Evolutionary conservation across 208 protist genomes (phyloP).

Genomic region (Blastocrithidia nonstop): DNA sequence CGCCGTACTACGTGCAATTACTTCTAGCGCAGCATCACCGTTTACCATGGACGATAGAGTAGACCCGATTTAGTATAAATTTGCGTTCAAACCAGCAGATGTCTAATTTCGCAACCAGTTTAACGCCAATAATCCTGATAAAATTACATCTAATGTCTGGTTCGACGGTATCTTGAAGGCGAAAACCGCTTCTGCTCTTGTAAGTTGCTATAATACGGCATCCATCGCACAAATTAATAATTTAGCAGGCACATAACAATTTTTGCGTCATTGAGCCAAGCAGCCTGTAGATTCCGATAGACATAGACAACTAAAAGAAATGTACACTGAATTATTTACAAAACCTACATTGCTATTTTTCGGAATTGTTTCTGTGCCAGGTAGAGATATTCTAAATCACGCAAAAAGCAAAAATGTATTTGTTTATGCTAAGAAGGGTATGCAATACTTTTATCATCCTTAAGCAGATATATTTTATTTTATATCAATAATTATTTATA

Average conservation of each 20-base stretch:
- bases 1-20: conserved; percentile 55
- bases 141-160: conserved; percentile 53
- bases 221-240: conserved; percentile 47
- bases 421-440: conserved; percentile 63
- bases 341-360: conserved; percentile 62
- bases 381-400: conserved; percentile 60
- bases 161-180: conserved; percentile 66
- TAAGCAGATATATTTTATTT: not conserved
- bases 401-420: conserved; percentile 69
- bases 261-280: conserved; percentile 44
- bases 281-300: conserved; percentile 59
- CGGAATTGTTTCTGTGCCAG: conserved; percentile 39
- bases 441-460: conserved; percentile 34
- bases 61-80: conserved; percentile 76
- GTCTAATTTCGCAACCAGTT: conserved; percentile 59
- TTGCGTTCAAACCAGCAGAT: conserved; percentile 65
- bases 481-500: conserved; percentile 5
- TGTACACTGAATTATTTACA: conserved; percentile 30
- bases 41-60: conserved; percentile 77
- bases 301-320: conserved; percentile 50
- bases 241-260: conserved; percentile 38
- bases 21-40: conserved; percentile 56
- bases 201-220: conserved; percentile 34
- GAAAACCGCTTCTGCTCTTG: conserved; percentile 33
- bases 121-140: conserved; percentile 46